Conservation (phyloP, 441 rosid species). For the Melianthus villosus region DNA sequence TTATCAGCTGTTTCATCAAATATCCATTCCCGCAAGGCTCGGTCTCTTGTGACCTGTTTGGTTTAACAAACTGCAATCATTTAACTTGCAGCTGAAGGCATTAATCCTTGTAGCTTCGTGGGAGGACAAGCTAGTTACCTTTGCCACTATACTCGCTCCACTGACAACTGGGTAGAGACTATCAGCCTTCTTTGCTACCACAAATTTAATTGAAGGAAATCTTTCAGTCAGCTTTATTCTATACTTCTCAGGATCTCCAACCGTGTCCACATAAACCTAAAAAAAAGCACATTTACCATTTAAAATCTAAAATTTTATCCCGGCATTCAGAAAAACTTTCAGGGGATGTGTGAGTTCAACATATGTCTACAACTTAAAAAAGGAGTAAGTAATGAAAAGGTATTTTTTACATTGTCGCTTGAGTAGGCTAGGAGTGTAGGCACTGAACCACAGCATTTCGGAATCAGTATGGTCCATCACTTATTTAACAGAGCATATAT, state of each 20-base stretch:
- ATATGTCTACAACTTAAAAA: too few relatives aligned
- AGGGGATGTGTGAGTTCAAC: too few relatives aligned
- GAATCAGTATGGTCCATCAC: too few relatives aligned
- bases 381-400: too few relatives aligned
- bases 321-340: too few relatives aligned
- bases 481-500: too few relatives aligned
- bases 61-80: slow-evolving; percentile 6
- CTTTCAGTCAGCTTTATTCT: slow-evolving; percentile 55
- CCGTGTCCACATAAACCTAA: slow-evolving; percentile 81
- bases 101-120: not conserved
- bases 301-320: too few relatives aligned
- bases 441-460: too few relatives aligned
- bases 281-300: slow-evolving; percentile 7
- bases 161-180: slow-evolving; percentile 88
- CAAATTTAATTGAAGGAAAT: slow-evolving; percentile 66
- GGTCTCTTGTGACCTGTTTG: slow-evolving; percentile 73
- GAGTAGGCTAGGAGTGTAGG: too few relatives aligned
- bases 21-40: slow-evolving; percentile 65
- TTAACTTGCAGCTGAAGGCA: not conserved
- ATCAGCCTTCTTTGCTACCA: slow-evolving; percentile 91
- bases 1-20: slow-evolving; percentile 65
- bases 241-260: slow-evolving; percentile 84
- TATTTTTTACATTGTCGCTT: too few relatives aligned
- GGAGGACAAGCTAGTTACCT: slow-evolving; percentile 25
- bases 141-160: slow-evolving; percentile 91